phyloP scores from a whole-genome alignment of 495 filamentous ascomycete genomes.

The Neurospora sp. region DNA sequence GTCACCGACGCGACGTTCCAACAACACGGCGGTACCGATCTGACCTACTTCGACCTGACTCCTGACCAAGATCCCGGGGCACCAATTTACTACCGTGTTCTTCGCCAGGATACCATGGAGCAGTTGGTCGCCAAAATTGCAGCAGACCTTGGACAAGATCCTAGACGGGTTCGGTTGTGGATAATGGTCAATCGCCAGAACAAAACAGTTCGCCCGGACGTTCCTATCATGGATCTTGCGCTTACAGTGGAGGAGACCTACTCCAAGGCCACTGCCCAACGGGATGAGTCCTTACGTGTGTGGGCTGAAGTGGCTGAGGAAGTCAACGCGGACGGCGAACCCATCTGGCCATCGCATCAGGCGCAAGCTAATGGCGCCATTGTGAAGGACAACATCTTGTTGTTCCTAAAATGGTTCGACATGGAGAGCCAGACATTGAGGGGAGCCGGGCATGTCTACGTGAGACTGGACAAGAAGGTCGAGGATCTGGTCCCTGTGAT shows the following conservation, averaged over 20 bases:
- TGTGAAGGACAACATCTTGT: constrained; percentile 50
- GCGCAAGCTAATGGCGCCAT: constrained; percentile 36
- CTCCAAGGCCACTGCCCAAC: constrained; percentile 47
- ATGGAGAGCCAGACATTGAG: constrained; percentile 58
- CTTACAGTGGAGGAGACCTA: constrained; percentile 74
- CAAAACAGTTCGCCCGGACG: constrained; percentile 86
- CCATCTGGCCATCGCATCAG: constrained; percentile 53
- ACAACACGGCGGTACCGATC: constrained; percentile 73
- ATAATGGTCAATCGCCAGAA: constrained; percentile 98
- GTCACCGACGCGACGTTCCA: constrained; percentile 72
- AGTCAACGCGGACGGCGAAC: constrained; percentile 50
- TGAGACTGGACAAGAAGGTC: constrained; percentile 77
- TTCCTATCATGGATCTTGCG: constrained; percentile 64
- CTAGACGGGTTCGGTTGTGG: constrained; percentile 70
- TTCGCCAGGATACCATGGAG: constrained; percentile 59
- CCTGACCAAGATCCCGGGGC: constrained; percentile 45
- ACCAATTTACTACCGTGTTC: constrained; percentile 56
- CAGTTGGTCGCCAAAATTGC: constrained; percentile 64
- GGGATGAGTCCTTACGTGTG: constrained; percentile 64
- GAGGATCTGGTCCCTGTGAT: constrained; percentile 76
- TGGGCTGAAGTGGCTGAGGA: constrained; percentile 73
- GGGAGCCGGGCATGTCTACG: constrained; percentile 73
- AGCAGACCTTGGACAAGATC: constrained; percentile 51
- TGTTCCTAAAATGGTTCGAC: constrained; percentile 93
- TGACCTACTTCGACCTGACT: constrained; percentile 57